Conservation (phyloP, 1,284 basidiomycete species). For the Dichomitus squalens region DNA sequence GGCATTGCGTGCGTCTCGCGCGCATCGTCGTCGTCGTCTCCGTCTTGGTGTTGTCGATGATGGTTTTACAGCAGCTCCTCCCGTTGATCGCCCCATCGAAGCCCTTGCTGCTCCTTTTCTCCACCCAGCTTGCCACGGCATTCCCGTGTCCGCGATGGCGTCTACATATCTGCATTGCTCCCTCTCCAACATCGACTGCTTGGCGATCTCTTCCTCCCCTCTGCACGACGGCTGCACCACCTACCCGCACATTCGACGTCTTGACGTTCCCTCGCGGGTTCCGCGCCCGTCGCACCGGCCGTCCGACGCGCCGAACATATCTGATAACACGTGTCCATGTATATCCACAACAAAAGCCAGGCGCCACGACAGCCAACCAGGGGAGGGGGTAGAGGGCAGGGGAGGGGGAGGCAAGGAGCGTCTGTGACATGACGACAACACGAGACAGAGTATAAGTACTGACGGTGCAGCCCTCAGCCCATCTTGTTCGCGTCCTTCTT, state of each 20-base stretch:
- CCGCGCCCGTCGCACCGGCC: constrained; percentile 10
- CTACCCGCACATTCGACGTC: constrained; percentile 19
- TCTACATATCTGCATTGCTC: background rate
- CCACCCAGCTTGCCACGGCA: background rate
- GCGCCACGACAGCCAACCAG: constrained; percentile 21
- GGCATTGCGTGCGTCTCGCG: constrained; percentile 23
- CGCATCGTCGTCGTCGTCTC: constrained; percentile 9
- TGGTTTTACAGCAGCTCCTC: constrained; percentile 21
- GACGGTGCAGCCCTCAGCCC: constrained; percentile 46
- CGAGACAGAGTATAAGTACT: constrained; percentile 28
- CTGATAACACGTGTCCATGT: constrained; percentile 21
- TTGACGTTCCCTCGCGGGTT: constrained; percentile 18
- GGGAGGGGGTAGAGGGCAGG: constrained; percentile 6
- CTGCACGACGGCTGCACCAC: constrained; percentile 5
- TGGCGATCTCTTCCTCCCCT: background rate
- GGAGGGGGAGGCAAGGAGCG: constrained; percentile 25
- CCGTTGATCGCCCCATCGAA: constrained; percentile 1
- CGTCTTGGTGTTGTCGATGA: constrained; percentile 3
- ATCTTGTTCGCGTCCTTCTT: constrained; percentile 77
- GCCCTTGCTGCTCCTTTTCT: background rate
- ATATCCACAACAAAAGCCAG: constrained; percentile 24
- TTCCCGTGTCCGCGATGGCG: background rate
- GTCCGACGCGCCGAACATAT: constrained; percentile 14
- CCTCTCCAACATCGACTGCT: background rate
- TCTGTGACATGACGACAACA: constrained; percentile 29